Evolutionary conservation across 768 basidiomycete species (phyloP), one percentile per base, ranked within the genome.

Genomic region (Tricholoma hemisulphureum): DNA sequence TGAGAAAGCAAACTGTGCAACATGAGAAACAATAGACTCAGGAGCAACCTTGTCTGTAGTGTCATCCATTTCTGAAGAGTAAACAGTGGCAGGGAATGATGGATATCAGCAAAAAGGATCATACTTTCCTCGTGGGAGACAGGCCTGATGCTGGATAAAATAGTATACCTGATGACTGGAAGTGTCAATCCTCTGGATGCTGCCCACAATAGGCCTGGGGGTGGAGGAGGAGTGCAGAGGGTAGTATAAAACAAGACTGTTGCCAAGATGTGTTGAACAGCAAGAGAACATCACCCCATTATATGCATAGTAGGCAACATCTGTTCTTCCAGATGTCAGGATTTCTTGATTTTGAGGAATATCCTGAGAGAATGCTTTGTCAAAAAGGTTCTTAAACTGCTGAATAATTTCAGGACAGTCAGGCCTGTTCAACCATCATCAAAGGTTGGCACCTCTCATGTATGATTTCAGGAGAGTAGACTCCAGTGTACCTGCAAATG

Each of bases 261-360:
- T 57, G n/a, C 56, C 56, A 2, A 57, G 56, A 29, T 57, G 56
- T 24, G 56, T 51, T 4, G 56, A 50, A 24, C 46, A 8, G 13
- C 24, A 16, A 21, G 56, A 57, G 31, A 18, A 57, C 6, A 35
- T 34, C 1, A 35, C 23, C 11, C 49, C 56, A 41, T 50, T 49
- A 21, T 57, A 20, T 2, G 2, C 10, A 51, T 50, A 50, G 28
- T 51, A 48, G 10, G 56, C 48, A 34, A 35, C 48, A 50, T 57
- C 56, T 13, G 11, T 35, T 11, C 7, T 16, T 54, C 8, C 5
- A 46, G 8, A 46, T 4, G 45, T 46, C 20, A 21, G 26, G 4
- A 20, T 20, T 9, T 21, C 14, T 5, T 21, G 20, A 35, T 10
- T 13, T 6, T 21, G 45, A 28, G 45, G 20, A 46, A 46, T 20